Base-by-base conservation (phyloP, 805 yeast species). In the Wickerhamiella dianesei region DNA sequence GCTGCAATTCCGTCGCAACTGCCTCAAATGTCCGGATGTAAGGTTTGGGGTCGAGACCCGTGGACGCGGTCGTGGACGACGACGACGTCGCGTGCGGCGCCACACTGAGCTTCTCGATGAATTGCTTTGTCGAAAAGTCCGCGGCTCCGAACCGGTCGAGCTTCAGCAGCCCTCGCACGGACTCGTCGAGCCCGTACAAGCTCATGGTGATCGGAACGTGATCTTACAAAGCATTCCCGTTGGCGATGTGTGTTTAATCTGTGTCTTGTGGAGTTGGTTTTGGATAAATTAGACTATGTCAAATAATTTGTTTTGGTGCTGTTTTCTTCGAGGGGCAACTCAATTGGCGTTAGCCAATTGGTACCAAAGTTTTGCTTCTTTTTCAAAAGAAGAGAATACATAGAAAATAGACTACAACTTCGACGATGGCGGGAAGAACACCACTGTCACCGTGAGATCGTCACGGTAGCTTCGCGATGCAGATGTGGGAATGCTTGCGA, bases 391-490 rank as follows among this genome's bases (percentile, higher is more conserved):
- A n/a, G n/a, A n/a, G n/a, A n/a, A n/a, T n/a, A n/a, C n/a, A n/a
- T n/a, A n/a, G n/a, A n/a, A n/a, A n/a, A n/a, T n/a, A n/a, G n/a
- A 6, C 12, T 25, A 25, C 32, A 25, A 12, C 12, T 25, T 13
- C 18, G 17, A 43, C 9, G 19, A 19, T 9, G 56, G 54, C 2
- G 32, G 21, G 48, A 92, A 89, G 64, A 89, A 89, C 2, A 88
- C 85, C 21, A 89, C 97, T 2, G 95, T 85, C 8, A 87, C 96
- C 0, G 96, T 87, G 59, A 89, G 72, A 63, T 89, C 98, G 65
- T 89, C 98, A 63, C 97, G 77, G 64, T 87, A 86, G 39, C 85
- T 73, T 66, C 98, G 76, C 14, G 95, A 80, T 51, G 82, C 74
- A 1, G 96, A 95, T 12, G 85, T 75, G n/a, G 97, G 96, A 44